Evolutionary conservation across 2,329 filamentous ascomycete genomes (phyloP).

Genomic region (Gremmenia infestans): DNA sequence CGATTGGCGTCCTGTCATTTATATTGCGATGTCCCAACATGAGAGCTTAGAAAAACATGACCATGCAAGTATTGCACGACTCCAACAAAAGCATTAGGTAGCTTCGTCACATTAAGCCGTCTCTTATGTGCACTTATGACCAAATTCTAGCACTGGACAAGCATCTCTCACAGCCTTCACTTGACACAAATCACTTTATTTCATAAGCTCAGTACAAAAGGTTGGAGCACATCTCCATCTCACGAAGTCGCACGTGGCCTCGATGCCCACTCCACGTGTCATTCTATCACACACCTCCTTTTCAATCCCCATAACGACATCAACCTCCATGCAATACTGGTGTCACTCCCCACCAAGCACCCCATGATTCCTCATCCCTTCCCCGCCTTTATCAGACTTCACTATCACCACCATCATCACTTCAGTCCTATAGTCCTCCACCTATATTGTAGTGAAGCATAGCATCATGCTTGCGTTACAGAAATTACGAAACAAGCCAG

Average conservation of each 20-base stretch:
- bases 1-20: conserved; percentile 4
- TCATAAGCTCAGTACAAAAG: neutral
- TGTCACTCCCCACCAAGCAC: neutral
- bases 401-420: neutral
- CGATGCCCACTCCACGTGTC: neutral
- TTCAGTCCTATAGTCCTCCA: neutral
- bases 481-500: neutral
- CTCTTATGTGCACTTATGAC: conserved; percentile 4
- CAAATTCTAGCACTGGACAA: conserved; percentile 2
- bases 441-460: neutral
- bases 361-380: neutral
- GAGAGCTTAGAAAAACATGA: conserved; percentile 2
- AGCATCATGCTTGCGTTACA: neutral
- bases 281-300: neutral
- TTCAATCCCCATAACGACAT: neutral
- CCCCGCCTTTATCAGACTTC: conserved; percentile 1
- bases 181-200: conserved; percentile 15
- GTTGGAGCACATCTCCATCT: neutral
- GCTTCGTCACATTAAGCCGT: conserved; percentile 4
- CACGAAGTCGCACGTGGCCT: neutral
- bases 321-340: neutral
- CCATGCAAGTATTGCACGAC: conserved; percentile 2
- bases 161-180: conserved; percentile 1
- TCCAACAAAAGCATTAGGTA: conserved; percentile 16
- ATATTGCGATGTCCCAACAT: conserved; percentile 7